Evolutionary conservation across 2,329 filamentous ascomycete species (phyloP).

Genomic region (Botryosphaeria agaves): DNA sequence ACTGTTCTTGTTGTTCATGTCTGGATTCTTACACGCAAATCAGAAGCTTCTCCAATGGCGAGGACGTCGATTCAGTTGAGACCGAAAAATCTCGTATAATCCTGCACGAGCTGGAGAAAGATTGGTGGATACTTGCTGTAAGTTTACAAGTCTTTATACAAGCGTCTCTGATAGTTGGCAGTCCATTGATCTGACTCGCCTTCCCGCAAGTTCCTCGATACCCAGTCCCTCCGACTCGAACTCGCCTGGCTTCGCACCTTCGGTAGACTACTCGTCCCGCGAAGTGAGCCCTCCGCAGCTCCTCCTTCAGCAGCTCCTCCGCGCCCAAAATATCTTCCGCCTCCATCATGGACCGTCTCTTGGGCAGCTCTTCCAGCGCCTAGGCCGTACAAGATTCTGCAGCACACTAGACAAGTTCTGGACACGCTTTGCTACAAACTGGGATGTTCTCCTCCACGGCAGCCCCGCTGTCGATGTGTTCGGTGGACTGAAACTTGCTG

Average conservation of each 20-base stretch:
- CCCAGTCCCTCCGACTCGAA: slow-evolving; percentile 8
- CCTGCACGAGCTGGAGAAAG: slow-evolving; percentile 69
- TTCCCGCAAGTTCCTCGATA: slow-evolving; percentile 31
- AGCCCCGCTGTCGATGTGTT: slow-evolving; percentile 71
- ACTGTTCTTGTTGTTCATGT: too few species aligned
- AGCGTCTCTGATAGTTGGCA: slow-evolving; percentile 17
- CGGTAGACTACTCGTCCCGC: slow-evolving; percentile 68
- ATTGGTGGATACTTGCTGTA: slow-evolving; percentile 93
- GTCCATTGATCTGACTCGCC: slow-evolving; percentile 67
- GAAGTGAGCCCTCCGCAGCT: slow-evolving; percentile 74
- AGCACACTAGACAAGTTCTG: slow-evolving; percentile 64
- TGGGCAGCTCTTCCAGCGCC: slow-evolving; percentile 8
- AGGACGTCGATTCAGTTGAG: slow-evolving; percentile 68
- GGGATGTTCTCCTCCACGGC: slow-evolving; percentile 81
- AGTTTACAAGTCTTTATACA: slow-evolving; percentile 17
- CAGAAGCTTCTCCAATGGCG: slow-evolving; percentile 65
- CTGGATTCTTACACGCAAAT: slow-evolving; percentile 10
- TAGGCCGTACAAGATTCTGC: slow-evolving; percentile 41
- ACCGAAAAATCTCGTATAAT: slow-evolving; percentile 79
- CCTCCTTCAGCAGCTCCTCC: slow-evolving; percentile 62
- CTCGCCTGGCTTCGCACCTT: slow-evolving; percentile 21
- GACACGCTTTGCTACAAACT: slow-evolving; percentile 47
- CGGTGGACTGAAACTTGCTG: slow-evolving; percentile 71
- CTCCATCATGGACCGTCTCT: slow-evolving; percentile 73
- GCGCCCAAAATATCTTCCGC: slow-evolving; percentile 69